Base-by-base conservation (phyloP, 1,284 basidiomycete genomes). In the Leccinum glutinopallens region DNA sequence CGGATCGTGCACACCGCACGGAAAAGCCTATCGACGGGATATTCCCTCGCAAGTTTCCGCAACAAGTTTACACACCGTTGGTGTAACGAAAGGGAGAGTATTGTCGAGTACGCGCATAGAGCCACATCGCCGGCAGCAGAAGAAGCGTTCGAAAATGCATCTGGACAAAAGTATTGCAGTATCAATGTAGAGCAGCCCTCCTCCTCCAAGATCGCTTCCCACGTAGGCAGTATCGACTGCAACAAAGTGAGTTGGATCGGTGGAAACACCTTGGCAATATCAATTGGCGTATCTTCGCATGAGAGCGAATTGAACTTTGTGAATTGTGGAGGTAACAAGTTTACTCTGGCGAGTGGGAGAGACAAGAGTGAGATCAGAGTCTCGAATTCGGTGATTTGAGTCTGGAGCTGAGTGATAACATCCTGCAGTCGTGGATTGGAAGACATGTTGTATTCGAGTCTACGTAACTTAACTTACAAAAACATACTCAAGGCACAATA, bases 141-240 rank as follows among this genome's bases (percentile, higher is more conserved):
- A 6, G 78, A 80, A 0, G 84, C 75, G 66, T 82, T 86, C 12
- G 78, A 81, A 71, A 87, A 84, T 22, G 78, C 69, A 69, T 88
- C 85, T 3, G 91, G 91, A 70, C 86, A 87, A 72, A 93, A 91
- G 74, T 87, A 91, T 66, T 90, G 87, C 59, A 85, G 81, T 6
- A 85, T 68, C 5, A 91, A 74, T 2, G 74, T 66, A 25, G 77
- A 76, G 15, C 78, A 76, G 13, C 80, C 74, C 35, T 83, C 77
- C 59, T 89, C 84, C 25, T 75, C 71, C n/a, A 95, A 78, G 0
- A 76, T 68, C 0, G 77, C 72, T 54, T 87, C 83, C 90, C 94
- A 96, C 25, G 85, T 83, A 0, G 91, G 91, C 4, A 87, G 73
- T 46, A 93, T 79, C 65, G 85, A 80, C 65, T 86, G 83, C 22